Conservation (phyloP, 352 stramenopile genomes). For the Peronosclerospora sorghi region DNA sequence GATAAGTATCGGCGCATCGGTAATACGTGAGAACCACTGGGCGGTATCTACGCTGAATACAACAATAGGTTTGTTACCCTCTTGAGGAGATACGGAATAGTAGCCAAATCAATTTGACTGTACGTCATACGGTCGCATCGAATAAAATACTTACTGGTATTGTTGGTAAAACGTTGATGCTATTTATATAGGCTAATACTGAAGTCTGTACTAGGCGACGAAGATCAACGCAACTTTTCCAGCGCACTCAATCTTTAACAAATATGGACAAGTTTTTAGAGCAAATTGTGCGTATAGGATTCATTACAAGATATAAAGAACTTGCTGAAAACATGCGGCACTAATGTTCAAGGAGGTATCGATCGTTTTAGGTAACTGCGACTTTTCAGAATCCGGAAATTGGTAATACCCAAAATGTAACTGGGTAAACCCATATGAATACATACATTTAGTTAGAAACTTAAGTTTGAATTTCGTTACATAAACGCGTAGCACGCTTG, state of each 20-base stretch:
- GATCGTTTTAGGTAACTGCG: too few relatives aligned
- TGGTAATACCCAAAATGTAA: too few relatives aligned
- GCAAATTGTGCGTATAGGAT: conserved; percentile 8
- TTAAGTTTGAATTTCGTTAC: too few relatives aligned
- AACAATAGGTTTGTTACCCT: conserved; percentile 61
- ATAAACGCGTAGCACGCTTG: too few relatives aligned
- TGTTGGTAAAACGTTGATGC: neutral
- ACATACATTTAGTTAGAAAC: too few relatives aligned
- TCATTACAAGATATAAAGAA: neutral
- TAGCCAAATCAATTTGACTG: conserved; percentile 75
- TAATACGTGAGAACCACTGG: conserved; percentile 63
- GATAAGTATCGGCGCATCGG: conserved; percentile 80
- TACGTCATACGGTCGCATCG: conserved; percentile 10
- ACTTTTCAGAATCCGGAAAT: too few relatives aligned
- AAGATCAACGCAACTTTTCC: conserved; percentile 1
- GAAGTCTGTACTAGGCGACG: conserved; percentile 44
- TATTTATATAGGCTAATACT: conserved; percentile 56
- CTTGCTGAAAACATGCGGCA: neutral
- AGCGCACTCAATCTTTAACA: neutral
- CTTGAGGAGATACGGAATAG: conserved; percentile 66
- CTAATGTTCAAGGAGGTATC: neutral
- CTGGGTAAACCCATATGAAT: too few relatives aligned
- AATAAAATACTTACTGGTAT: neutral
- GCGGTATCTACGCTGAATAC: conserved; percentile 58
- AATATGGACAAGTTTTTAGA: conserved; percentile 9